Conservation (phyloP, 2,329 filamentous ascomycete genomes). For the Fusarium armeniacum region DNA sequence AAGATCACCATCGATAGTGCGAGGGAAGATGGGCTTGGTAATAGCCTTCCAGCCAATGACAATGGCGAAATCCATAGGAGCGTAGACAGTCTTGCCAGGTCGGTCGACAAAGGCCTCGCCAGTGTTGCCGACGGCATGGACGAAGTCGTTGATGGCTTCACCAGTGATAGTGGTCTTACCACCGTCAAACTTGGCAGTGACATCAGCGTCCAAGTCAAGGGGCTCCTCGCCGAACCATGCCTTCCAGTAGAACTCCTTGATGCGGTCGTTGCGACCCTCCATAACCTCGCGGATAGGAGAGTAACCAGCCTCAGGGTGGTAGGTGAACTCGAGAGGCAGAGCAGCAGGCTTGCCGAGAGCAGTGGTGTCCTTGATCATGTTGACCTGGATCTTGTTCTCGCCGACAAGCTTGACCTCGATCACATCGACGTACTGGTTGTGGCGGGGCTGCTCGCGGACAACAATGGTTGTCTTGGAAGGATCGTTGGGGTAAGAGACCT, state of each 20-base stretch:
- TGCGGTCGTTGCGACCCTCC: conserved; percentile 94
- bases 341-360: conserved; percentile 86
- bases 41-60: conserved; percentile 99
- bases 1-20: conserved; percentile 94
- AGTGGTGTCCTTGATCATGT: conserved; percentile 93
- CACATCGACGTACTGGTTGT: conserved; percentile 88
- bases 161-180: conserved; percentile 88
- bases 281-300: conserved; percentile 98
- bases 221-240: conserved; percentile 94
- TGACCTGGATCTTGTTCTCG: conserved; percentile 85
- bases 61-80: conserved; percentile 98
- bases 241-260: conserved; percentile 99
- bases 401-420: conserved; percentile 84
- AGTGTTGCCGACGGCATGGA: conserved; percentile 98
- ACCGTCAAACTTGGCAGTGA: conserved; percentile 91
- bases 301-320: conserved; percentile 95
- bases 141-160: conserved; percentile 97
- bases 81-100: conserved; percentile 92
- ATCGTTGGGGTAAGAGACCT: conserved; percentile 86
- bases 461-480: conserved; percentile 86
- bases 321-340: conserved; percentile 88
- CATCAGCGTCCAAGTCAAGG: conserved; percentile 85
- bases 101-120: conserved; percentile 97
- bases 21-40: conserved; percentile 98
- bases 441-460: conserved; percentile 88